These are phyloP conservation scores for Amanita inopinata DNA, from an alignment of 768 basidiomycete species.

Conservation along the genomic window DNA sequence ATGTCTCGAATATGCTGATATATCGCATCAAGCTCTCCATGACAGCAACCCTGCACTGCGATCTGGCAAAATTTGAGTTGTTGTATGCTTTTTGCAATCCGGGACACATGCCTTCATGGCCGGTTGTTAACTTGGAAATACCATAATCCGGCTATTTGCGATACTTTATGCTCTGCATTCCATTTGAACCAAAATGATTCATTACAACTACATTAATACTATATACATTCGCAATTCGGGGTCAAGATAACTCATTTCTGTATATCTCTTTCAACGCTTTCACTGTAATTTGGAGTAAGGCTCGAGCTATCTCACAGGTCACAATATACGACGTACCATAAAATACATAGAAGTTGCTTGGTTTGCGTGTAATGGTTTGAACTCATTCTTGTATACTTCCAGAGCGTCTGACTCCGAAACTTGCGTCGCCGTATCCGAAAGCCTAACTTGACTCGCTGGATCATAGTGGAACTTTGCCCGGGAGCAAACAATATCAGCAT, in stretches of 20 bases:
- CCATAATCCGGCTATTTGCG: too few species aligned
- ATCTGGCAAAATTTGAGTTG: constrained; percentile 35
- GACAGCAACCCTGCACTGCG: constrained; percentile 92
- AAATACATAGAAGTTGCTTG: constrained; percentile 54
- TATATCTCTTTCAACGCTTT: neutral
- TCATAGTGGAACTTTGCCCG: constrained; percentile 77
- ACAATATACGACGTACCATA: constrained; percentile 25
- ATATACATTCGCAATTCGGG: too few species aligned
- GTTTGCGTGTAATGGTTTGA: constrained; percentile 44
- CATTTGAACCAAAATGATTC: too few species aligned
- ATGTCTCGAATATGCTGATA: constrained; percentile 62
- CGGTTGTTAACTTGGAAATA: neutral
- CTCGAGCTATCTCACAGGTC: too few species aligned
- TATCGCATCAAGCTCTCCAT: constrained; percentile 85
- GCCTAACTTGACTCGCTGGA: constrained; percentile 45
- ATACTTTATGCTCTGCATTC: too few species aligned
- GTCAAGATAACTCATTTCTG: too few species aligned
- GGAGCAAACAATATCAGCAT: constrained; percentile 74
- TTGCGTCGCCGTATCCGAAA: constrained; percentile 51
- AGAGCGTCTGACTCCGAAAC: constrained; percentile 32
- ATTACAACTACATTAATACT: too few species aligned
- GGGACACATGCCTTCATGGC: constrained; percentile 3
- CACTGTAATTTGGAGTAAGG: neutral
- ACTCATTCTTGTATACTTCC: constrained; percentile 40
- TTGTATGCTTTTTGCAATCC: neutral